Conservation (phyloP, 257 asterid genomes). For the Rauvolfia tetraphylla region DNA sequence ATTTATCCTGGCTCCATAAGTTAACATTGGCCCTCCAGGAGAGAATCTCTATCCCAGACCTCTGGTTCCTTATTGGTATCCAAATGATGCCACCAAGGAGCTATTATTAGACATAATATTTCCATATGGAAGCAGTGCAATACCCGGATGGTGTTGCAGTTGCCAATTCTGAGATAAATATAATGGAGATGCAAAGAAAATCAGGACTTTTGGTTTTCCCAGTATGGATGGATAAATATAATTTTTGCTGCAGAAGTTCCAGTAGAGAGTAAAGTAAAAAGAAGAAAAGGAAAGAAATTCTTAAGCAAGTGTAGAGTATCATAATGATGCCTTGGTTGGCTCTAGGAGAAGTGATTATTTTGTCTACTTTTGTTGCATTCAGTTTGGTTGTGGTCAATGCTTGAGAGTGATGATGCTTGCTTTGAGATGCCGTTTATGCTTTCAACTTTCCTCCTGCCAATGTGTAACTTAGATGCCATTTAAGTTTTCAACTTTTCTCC, state of each 20-base stretch:
- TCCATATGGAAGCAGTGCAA: no score
- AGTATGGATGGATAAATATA: not conserved
- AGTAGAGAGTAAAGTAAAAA: not conserved
- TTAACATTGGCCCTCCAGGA: no score
- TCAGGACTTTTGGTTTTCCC: not conserved
- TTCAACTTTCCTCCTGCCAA: no score
- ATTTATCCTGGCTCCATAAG: no score
- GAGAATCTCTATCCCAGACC: no score
- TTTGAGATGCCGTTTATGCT: not conserved
- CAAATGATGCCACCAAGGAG: not conserved
- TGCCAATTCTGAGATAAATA: not conserved
- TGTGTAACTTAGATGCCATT: not conserved
- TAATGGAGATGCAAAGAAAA: not conserved
- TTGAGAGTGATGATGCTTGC: not conserved
- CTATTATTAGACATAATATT: no score
- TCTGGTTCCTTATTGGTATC: no score
- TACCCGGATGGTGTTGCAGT: not conserved
- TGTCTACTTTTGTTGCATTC: not conserved
- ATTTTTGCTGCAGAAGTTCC: not conserved
- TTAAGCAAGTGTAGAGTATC: not conserved
- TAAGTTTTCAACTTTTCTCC: not conserved
- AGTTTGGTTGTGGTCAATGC: slow-evolving; percentile 4
- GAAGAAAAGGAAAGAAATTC: not conserved
- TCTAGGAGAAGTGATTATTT: not conserved
- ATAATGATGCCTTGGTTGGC: not conserved